Conservation (phyloP, 2,329 filamentous ascomycete genomes). For the Sarocladium strictum region DNA sequence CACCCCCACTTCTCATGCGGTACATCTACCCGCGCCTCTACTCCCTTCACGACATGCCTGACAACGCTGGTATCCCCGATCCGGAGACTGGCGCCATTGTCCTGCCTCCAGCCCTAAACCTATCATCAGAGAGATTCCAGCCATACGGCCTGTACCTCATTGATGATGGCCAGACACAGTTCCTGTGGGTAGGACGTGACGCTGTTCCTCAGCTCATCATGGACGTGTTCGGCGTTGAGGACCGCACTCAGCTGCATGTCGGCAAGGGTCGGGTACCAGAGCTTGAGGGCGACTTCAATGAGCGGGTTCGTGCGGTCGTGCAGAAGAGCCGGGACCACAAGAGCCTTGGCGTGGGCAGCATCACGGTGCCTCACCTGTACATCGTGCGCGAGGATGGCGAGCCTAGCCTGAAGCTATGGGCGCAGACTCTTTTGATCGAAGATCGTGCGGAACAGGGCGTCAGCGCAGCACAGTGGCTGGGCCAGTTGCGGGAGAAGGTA, state of each 20-base stretch:
- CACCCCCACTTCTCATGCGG: constrained; percentile 82
- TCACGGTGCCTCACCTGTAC: constrained; percentile 88
- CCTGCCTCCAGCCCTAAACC: constrained; percentile 76
- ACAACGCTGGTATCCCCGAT: constrained; percentile 81
- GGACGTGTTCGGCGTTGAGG: constrained; percentile 86
- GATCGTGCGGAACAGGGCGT: constrained; percentile 91
- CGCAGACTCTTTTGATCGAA: constrained; percentile 90
- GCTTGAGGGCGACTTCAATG: constrained; percentile 93
- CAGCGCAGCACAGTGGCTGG: constrained; percentile 91
- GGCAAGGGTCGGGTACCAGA: constrained; percentile 85
- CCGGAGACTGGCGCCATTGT: constrained; percentile 81
- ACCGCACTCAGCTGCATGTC: constrained; percentile 78
- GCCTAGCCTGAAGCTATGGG: constrained; percentile 91
- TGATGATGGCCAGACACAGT: constrained; percentile 95
- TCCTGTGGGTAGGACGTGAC: constrained; percentile 92
- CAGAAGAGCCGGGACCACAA: constrained; percentile 88
- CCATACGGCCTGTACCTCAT: constrained; percentile 92
- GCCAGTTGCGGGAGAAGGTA: constrained; percentile 90
- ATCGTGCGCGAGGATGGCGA: constrained; percentile 93
- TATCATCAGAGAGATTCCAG: constrained; percentile 82
- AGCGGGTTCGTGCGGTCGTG: constrained; percentile 82
- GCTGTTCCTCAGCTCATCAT: constrained; percentile 80
- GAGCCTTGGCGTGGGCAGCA: constrained; percentile 83
- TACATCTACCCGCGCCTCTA: constrained; percentile 86
- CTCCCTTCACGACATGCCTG: constrained; percentile 92